Evolutionary conservation across 1,139 yeast genomes (phyloP).

Genomic region (Sugiyamaella xylanicola): DNA sequence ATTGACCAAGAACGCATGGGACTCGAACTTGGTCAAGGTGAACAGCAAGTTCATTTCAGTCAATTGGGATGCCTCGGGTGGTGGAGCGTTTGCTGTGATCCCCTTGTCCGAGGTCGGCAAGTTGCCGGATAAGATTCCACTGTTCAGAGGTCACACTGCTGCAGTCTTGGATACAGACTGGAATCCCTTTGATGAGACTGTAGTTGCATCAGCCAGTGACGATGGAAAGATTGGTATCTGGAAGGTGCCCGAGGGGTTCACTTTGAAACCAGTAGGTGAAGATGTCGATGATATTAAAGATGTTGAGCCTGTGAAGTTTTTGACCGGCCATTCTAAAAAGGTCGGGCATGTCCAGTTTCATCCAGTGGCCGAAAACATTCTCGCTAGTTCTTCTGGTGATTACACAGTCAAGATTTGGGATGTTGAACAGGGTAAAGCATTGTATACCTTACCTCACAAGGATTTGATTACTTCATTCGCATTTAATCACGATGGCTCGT

Average conservation of each 20-base stretch:
- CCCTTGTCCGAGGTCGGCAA: constrained; percentile 89
- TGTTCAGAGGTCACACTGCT: constrained; percentile 94
- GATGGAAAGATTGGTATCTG: constrained; percentile 88
- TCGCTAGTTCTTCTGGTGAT: constrained; percentile 90
- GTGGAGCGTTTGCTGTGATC: constrained; percentile 94
- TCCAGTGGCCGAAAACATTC: constrained; percentile 81
- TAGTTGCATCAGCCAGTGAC: constrained; percentile 84
- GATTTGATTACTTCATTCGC: constrained; percentile 90
- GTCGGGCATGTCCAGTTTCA: constrained; percentile 93
- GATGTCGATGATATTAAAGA: constrained; percentile 56
- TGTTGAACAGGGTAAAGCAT: constrained; percentile 73
- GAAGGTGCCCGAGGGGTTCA: constrained; percentile 80
- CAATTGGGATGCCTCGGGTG: constrained; percentile 94
- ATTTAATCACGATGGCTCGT: constrained; percentile 85
- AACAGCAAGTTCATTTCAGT: constrained; percentile 85
- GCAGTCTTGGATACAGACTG: constrained; percentile 93
- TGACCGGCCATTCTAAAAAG: constrained; percentile 86
- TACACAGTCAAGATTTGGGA: constrained; percentile 92
- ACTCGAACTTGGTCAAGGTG: constrained; percentile 68
- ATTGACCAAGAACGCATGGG: constrained; percentile 83
- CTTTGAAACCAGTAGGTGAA: constrained; percentile 59
- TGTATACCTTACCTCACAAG: constrained; percentile 75
- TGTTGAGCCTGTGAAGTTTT: constrained; percentile 64
- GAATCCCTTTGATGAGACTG: constrained; percentile 80
- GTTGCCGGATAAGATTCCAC: constrained; percentile 88